Evolutionary conservation across 495 filamentous ascomycete species (phyloP).

Genomic region (Elaphomyces granulatus): DNA sequence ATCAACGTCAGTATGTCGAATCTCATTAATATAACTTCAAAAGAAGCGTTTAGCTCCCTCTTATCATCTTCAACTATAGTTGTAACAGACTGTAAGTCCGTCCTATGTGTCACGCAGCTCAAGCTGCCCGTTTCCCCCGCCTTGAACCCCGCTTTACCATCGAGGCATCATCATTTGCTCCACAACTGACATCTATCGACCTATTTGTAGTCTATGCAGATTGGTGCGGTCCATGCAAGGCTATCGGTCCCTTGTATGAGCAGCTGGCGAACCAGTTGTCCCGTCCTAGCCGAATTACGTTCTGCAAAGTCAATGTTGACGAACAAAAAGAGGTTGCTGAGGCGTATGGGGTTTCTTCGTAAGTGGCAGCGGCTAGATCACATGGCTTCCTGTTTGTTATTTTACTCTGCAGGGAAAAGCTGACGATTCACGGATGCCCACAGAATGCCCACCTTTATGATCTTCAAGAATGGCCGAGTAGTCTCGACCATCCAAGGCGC

Average conservation of each 20-base stretch:
- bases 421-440: conserved; percentile 1
- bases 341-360: conserved; percentile 60
- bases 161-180: conserved; percentile 12
- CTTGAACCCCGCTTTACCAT: conserved; percentile 4
- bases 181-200: conserved; percentile 3
- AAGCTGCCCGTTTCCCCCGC: not conserved
- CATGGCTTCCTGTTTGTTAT: too few species aligned
- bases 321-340: conserved; percentile 56
- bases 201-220: conserved; percentile 59
- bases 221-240: conserved; percentile 76
- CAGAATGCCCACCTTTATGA: conserved; percentile 73
- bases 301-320: conserved; percentile 78
- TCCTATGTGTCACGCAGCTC: not conserved
- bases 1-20: conserved; percentile 37
- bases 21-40: conserved; percentile 54
- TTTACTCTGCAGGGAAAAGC: too few species aligned
- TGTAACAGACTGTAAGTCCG: conserved; percentile 68
- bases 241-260: conserved; percentile 73
- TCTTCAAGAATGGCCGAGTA: conserved; percentile 62
- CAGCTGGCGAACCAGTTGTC: conserved; percentile 59
- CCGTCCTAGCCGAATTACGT: conserved; percentile 57
- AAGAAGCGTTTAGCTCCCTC: conserved; percentile 53
- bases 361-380: too few species aligned
- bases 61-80: conserved; percentile 57
- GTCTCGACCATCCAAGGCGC: conserved; percentile 61